Evolutionary conservation across 2,329 filamentous ascomycete genomes (phyloP).

Genomic region (Fusarium coffeatum): DNA sequence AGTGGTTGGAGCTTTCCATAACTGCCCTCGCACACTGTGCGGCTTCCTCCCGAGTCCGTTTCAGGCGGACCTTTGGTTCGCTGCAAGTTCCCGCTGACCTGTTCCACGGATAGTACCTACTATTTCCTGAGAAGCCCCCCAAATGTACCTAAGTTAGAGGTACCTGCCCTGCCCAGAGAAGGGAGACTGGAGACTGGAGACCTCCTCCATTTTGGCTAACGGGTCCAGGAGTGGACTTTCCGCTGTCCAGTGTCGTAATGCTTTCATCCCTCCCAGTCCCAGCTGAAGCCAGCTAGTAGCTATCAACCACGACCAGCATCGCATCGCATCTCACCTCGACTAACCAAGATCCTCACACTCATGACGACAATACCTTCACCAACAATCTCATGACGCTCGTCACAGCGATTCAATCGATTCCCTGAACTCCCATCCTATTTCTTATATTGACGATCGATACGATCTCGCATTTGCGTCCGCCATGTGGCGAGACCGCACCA

Average conservation of each 20-base stretch:
- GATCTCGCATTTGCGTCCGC: slow-evolving; percentile 63
- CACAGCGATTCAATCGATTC: slow-evolving; percentile 22
- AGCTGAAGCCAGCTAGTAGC: slow-evolving; percentile 38
- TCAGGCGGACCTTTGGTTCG: background rate
- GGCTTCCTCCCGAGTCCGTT: slow-evolving; percentile 23
- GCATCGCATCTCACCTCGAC: slow-evolving; percentile 20
- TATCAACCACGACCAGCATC: slow-evolving; percentile 40
- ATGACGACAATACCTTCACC: slow-evolving; percentile 42
- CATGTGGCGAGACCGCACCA: slow-evolving; percentile 99
- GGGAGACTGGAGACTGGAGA: slow-evolving; percentile 6
- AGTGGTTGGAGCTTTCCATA: background rate
- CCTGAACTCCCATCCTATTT: slow-evolving; percentile 20
- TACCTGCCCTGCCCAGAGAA: slow-evolving; percentile 11
- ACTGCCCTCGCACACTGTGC: slow-evolving; percentile 34
- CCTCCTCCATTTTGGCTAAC: slow-evolving; percentile 29
- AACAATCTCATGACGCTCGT: slow-evolving; percentile 44
- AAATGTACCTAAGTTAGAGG: slow-evolving; percentile 6
- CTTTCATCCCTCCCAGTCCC: slow-evolving; percentile 12
- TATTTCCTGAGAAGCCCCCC: background rate
- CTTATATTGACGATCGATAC: slow-evolving; percentile 45
- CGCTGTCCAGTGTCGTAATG: slow-evolving; percentile 42
- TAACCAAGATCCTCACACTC: slow-evolving; percentile 38
- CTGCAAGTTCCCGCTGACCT: slow-evolving; percentile 16
- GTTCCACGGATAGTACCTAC: background rate
- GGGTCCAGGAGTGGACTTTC: slow-evolving; percentile 23